Evolutionary conservation across 257 asterid genomes (phyloP).

Genomic region (Osmanthus fragrans): DNA sequence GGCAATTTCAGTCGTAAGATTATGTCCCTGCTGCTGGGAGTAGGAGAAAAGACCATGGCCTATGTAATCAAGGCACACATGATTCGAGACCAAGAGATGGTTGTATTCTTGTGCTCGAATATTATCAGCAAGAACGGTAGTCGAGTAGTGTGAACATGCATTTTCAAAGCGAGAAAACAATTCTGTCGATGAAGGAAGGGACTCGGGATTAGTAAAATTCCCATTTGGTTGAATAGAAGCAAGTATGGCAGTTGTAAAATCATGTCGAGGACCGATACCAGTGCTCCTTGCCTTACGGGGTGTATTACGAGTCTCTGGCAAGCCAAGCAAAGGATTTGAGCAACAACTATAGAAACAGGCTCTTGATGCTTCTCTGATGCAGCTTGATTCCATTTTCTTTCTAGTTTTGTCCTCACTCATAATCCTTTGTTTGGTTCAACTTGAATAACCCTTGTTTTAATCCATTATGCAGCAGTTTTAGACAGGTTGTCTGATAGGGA

Average conservation of each 20-base stretch:
- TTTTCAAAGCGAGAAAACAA: conserved; percentile 33
- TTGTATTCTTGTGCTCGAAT: conserved; percentile 60
- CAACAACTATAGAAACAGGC: conserved; percentile 55
- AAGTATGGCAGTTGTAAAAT: conserved; percentile 42
- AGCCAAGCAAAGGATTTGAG: conserved; percentile 25
- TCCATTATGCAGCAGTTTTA: conserved; percentile 6
- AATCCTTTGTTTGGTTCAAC: neutral
- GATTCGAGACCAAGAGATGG: conserved; percentile 47
- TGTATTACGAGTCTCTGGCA: conserved; percentile 14
- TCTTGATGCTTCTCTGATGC: conserved; percentile 52
- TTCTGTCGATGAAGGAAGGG: conserved; percentile 51
- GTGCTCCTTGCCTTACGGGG: conserved; percentile 11
- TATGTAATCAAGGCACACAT: conserved; percentile 67
- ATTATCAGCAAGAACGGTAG: conserved; percentile 47
- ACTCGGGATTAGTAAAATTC: conserved; percentile 73
- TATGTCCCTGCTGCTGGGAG: conserved; percentile 40
- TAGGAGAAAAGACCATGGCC: conserved; percentile 83
- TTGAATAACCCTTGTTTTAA: conserved; percentile 26
- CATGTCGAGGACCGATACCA: conserved; percentile 25
- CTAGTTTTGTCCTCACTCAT: conserved; percentile 17
- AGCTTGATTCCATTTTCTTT: conserved; percentile 49
- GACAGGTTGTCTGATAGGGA: conserved; percentile 41
- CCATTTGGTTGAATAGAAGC: conserved; percentile 50
- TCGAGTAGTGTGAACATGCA: conserved; percentile 42
- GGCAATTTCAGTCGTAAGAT: conserved; percentile 27